Percentiles rank a stretch among this genome's conserved stretches.
Evolutionary conservation across 768 basidiomycete genomes (phyloP).

Genomic region (Pleurotus salmoneostramineus): DNA sequence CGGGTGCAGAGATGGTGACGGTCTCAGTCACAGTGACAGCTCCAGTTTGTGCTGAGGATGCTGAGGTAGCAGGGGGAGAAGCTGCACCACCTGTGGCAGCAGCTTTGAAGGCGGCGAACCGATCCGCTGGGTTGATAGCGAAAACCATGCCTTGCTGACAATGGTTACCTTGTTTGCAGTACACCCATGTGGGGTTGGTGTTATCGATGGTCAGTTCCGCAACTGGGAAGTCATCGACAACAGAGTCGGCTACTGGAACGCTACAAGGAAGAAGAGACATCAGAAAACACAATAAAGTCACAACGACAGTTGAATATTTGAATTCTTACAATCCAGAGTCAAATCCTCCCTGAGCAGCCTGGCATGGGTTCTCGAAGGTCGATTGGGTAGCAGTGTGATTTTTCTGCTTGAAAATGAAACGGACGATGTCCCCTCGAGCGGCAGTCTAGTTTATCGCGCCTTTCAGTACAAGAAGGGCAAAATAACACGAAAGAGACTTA

Average conservation of each 20-base stretch:
- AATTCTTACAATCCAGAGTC: constrained; percentile 55
- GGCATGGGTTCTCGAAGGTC: constrained; percentile 45
- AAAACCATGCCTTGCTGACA: constrained; percentile 64
- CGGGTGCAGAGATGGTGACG: constrained; percentile 21
- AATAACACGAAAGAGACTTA: constrained; percentile 19
- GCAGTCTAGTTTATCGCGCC: constrained; percentile 31
- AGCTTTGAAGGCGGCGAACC: constrained; percentile 51
- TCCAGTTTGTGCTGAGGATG: constrained; percentile 16
- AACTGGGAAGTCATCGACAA: constrained; percentile 38
- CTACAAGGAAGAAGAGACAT: constrained; percentile 20
- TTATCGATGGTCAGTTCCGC: constrained; percentile 39
- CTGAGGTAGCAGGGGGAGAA: constrained; percentile 16
- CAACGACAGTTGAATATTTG: background rate
- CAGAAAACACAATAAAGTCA: background rate
- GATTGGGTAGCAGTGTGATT: constrained; percentile 62
- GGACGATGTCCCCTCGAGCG: constrained; percentile 38
- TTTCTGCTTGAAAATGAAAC: constrained; percentile 50
- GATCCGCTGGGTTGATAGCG: constrained; percentile 55
- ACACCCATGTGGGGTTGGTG: constrained; percentile 52
- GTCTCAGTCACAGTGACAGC: constrained; percentile 27
- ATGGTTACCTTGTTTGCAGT: constrained; percentile 52
- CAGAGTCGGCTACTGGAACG: constrained; percentile 39
- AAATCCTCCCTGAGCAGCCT: constrained; percentile 37
- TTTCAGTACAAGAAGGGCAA: background rate
- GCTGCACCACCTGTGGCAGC: constrained; percentile 35